These are phyloP conservation scores for Coemansia sp. DNA, from an alignment of 192 early-diverging fungal genomes.

Conservation along the genomic window DNA sequence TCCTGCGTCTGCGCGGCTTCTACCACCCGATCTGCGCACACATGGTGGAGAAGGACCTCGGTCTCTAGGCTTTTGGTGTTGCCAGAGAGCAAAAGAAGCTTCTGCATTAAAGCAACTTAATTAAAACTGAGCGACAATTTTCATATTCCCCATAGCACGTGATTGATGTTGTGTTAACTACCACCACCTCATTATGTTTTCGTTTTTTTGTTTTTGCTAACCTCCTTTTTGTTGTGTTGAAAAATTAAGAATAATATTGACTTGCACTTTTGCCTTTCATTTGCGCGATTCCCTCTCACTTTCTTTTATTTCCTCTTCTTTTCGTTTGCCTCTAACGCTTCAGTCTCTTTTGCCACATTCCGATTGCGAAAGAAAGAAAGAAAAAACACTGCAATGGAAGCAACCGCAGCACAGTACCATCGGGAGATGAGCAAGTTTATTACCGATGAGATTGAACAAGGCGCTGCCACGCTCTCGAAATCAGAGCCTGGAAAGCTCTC, in stretches of 20 bases:
- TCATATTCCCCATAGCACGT: no score
- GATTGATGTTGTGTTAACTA: no score
- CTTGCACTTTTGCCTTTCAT: no score
- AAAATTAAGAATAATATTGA: no score
- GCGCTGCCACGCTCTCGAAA: constrained; percentile 29
- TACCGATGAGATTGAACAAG: constrained; percentile 44
- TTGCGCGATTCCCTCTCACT: not conserved
- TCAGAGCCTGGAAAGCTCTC: constrained; percentile 67
- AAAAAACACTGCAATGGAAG: constrained; percentile 30
- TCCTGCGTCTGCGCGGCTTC: constrained; percentile 70
- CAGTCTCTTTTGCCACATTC: not conserved
- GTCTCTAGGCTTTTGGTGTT: constrained; percentile 23
- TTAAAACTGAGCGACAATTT: not conserved
- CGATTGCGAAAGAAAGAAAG: not conserved
- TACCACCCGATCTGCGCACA: constrained; percentile 93
- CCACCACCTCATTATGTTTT: no score
- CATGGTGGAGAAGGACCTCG: constrained; percentile 90
- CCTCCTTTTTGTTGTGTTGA: not conserved
- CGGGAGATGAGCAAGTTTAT: constrained; percentile 56
- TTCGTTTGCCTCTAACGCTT: not conserved
- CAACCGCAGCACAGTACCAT: constrained; percentile 49
- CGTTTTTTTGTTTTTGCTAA: constrained; percentile 5
- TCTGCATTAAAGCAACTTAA: no score
- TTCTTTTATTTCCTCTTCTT: not conserved
- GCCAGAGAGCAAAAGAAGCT: not conserved